Evolutionary conservation across 805 yeast species (phyloP), one percentile per base, ranked within the genome.

Genomic region (Jamesozyma hellenica): DNA sequence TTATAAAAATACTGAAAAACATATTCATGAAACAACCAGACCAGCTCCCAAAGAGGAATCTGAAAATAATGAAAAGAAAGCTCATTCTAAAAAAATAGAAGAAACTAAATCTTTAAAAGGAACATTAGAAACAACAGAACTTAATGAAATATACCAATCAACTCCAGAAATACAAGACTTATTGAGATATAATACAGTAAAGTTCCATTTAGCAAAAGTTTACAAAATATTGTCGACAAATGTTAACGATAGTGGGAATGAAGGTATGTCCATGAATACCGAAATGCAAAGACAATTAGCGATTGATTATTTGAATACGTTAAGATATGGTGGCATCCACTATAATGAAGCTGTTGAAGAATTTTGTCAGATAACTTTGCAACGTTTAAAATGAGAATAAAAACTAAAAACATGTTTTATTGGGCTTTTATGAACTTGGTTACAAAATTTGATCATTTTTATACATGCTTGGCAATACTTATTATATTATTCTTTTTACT

Each of bases 341-440:
- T 70, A 70, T 36, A 80, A 80, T 52, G 75, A 66, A 41, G 61
- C 77, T 15, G 70, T 80, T 12, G 84, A 79, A 53, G 86, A 79
- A 43, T 80, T 80, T 56, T 71, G 79, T 32, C 58, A 51, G 32
- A 43, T 51, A 21, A 44, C 39, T 36, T 39, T 53, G 28, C 38
- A 38, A 13, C 40, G 43, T 26, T 18, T 37, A 29, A 41, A 36
- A 15, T 11, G 18, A 14, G 25, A 16, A 21, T 29, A 17, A n/a
- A n/a, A 28, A 9, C 25, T 17, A 6, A 21, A 21, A 5, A 21
- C 8, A 21, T 6, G 5, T 21, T 21, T 21, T 5, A 21, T 8
- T 21, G 23, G 23, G 5, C 23, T n/a, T n/a, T n/a, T n/a, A n/a
- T n/a, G n/a, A n/a, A n/a, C n/a, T n/a, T n/a, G n/a, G n/a, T n/a